Base-by-base conservation (phyloP, 768 basidiomycete species). In the Suillus tomentosus region DNA sequence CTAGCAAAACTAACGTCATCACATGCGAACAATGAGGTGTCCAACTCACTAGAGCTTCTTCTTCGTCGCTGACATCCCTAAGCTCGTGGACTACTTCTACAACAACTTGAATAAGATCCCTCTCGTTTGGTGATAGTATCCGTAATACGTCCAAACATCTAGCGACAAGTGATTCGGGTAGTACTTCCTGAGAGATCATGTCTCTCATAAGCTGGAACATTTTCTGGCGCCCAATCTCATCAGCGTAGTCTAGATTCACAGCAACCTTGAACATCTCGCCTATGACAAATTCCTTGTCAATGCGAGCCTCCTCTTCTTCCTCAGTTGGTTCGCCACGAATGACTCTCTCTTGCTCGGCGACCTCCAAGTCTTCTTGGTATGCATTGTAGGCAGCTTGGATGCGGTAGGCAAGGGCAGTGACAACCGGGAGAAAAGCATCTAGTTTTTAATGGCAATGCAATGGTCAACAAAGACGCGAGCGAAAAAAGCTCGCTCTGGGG, bases 31-130 rank as follows among this genome's bases (percentile, higher is more conserved):
- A 65, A 27, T 61, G 45, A 47, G 10, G 31, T 40, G 14, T 9
- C 17, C 19, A 31, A 47, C 69, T 64, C 34, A 71, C 76, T 22
- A 73, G 71, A 2, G 81, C 80, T 9, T 77, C 79, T 5, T 82
- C 83, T 11, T 78, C 79, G 19, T 78, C 80, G 5, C 71, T 69
- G 9, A 79, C 76, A 17, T 77, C 79, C 27, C 95, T 82, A 11
- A 96, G 79, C 64, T 93, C 91, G 61, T 91, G 88, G 1, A 97
- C 85, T 42, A 92, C 88, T 72, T 96, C 95, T 45, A 96, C 94
- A 1, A 96, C 88, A 31, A 96, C 83, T 4, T 91, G 87, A 68
- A 96, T 93, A 40, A 97, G 81, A 73, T 97, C 94, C 22, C 88
- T 81, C 76, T 98, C 95, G 65, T 80, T 87, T 14, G 85, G 77